Evolutionary conservation across 345 rosid genomes (phyloP).

Genomic region (Geranium brycei): DNA sequence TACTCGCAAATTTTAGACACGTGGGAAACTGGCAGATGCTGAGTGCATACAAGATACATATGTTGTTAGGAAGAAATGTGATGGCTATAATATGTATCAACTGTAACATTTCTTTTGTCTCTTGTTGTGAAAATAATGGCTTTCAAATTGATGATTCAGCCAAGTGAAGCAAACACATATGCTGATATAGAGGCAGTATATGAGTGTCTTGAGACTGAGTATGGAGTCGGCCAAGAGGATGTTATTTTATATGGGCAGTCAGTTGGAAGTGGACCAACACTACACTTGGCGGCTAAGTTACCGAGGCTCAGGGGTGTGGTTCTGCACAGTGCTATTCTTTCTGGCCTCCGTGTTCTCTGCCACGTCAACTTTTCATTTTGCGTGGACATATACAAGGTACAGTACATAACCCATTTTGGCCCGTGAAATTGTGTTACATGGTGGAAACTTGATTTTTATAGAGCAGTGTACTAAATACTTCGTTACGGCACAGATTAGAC

Average conservation of each 20-base stretch:
- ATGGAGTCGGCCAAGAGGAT: slow-evolving; percentile 89
- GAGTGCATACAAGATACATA: not conserved
- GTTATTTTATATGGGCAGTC: slow-evolving; percentile 51
- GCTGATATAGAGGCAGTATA: slow-evolving; percentile 97
- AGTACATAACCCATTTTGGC: not conserved
- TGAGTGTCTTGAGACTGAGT: slow-evolving; percentile 77
- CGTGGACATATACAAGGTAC: slow-evolving; percentile 79
- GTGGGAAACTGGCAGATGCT: too few relatives aligned
- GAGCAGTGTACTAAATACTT: too few relatives aligned
- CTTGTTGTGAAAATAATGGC: too few relatives aligned
- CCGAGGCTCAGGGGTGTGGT: slow-evolving; percentile 96
- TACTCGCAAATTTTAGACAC: too few relatives aligned
- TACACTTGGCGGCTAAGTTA: slow-evolving; percentile 89
- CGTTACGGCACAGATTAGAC: not conserved
- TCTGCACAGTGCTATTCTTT: slow-evolving; percentile 94
- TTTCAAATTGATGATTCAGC: slow-evolving; percentile 31
- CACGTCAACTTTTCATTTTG: slow-evolving; percentile 81
- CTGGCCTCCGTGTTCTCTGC: slow-evolving; percentile 98
- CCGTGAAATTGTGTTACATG: not conserved
- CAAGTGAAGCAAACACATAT: slow-evolving; percentile 83
- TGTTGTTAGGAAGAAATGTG: not conserved
- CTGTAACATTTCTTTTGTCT: too few relatives aligned
- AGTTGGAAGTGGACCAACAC: slow-evolving; percentile 82
- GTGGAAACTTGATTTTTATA: too few relatives aligned
- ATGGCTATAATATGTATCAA: too few relatives aligned